Conservation (phyloP, 495 filamentous ascomycete species). For the Neurospora intermedia region DNA sequence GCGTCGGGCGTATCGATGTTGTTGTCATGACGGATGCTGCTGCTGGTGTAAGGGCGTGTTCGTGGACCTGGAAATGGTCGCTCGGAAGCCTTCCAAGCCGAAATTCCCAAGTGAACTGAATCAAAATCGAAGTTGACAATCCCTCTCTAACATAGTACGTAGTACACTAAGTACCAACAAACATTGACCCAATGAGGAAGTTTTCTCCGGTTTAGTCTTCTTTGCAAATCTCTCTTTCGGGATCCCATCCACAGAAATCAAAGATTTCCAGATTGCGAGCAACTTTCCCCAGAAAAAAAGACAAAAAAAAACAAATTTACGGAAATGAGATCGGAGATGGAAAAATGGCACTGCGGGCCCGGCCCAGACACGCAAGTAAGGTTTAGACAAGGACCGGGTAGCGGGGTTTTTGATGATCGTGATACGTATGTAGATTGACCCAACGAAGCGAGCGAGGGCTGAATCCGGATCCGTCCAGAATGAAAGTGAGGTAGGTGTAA, state of each 20-base stretch:
- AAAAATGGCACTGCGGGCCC: neutral
- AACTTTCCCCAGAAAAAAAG: neutral
- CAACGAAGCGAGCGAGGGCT: too few relatives aligned
- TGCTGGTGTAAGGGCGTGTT: too few relatives aligned
- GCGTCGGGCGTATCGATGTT: neutral
- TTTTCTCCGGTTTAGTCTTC: neutral
- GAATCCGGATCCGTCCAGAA: neutral
- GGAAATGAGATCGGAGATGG: neutral
- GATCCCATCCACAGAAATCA: neutral
- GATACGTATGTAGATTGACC: too few relatives aligned
- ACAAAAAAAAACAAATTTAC: too few relatives aligned
- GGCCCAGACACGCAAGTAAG: neutral
- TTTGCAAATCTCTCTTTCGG: neutral
- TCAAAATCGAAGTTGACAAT: neutral
- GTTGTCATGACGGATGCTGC: neutral
- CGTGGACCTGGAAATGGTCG: too few relatives aligned
- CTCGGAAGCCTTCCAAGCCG: too few relatives aligned
- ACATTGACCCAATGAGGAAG: neutral
- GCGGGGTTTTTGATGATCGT: neutral
- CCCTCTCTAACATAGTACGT: too few relatives aligned
- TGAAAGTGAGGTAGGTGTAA: too few relatives aligned
- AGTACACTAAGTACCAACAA: neutral
- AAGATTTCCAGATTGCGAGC: neutral
- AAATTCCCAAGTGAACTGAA: too few relatives aligned
- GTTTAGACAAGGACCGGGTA: neutral